Base-by-base conservation (phyloP, 208 protist genomes). In the Acanthamoeba sp. region DNA sequence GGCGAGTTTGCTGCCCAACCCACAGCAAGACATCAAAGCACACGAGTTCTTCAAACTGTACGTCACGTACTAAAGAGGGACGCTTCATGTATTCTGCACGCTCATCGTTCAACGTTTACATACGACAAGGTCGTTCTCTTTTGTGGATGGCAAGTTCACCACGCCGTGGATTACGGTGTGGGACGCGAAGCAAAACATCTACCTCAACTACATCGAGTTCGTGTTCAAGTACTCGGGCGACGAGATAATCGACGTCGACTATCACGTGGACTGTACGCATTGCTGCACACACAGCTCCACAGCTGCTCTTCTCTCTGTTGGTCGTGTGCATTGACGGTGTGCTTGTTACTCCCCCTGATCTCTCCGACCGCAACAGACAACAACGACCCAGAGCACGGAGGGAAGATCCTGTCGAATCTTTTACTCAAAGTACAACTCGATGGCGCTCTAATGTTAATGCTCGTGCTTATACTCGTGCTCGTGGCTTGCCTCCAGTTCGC, bases 121-220 rank as follows among this genome's bases (percentile, higher is more conserved):
- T 22, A 62, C 24, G 18, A 1, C 16, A 6, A 87, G 78, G 78
- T 87, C 78, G n/a, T 87, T 87, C 34, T 87, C 78, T 27, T 87
- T 87, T 29, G 24, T 87, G 6, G 78, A 87, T 27, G 78, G 34
- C 45, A 87, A 87, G 78, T 87, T 87, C 78, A 59, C 29, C 78
- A 87, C 78, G 45, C 78, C 78, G n/a, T 87, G 78, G 78, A 87
- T 87, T 38, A 87, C 78, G 78, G 78, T 87, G 78, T 87, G 78
- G 78, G 78, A 87, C 29, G 48, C 40, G 42, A 62, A 87, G 40
- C 29, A 87, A 20, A 59, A 87, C 48, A 87, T 38, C 10, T 87
- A 87, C 48, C 42, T 87, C 78, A 87, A 87, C 78, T 59, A 87
- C 78, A 38, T 87, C n/a, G 78, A 87, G 78, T 87, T 87, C 78